Evolutionary conservation across 768 basidiomycete species (phyloP).

Genomic region (Lyophyllum atratum): DNA sequence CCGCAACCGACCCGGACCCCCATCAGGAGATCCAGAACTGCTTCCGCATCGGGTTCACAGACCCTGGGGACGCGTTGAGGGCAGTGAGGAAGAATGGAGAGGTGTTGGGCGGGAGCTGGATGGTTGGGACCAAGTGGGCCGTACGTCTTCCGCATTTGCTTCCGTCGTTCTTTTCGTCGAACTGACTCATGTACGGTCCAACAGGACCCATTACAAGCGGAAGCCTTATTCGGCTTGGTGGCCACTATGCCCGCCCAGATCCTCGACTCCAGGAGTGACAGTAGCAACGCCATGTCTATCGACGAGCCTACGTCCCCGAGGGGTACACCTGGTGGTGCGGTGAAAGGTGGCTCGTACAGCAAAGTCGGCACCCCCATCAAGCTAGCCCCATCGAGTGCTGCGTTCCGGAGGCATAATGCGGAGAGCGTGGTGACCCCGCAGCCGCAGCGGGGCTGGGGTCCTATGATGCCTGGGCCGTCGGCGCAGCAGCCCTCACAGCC

Average conservation of each 20-base stretch:
- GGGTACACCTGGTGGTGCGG: conserved; percentile 19
- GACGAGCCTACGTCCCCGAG: conserved; percentile 37
- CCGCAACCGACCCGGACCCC: conserved; percentile 66
- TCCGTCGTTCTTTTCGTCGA: conserved; percentile 1
- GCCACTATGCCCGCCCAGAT: conserved; percentile 18
- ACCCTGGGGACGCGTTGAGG: conserved; percentile 72
- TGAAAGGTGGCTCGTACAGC: background rate
- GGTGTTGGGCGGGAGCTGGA: conserved; percentile 69
- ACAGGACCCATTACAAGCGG: conserved; percentile 61
- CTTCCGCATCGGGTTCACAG: conserved; percentile 76
- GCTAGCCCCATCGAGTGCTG: conserved; percentile 71
- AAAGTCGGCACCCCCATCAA: conserved; percentile 70
- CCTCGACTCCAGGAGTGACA: conserved; percentile 21
- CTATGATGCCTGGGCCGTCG: conserved; percentile 9
- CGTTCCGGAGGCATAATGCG: conserved; percentile 55
- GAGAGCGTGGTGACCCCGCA: conserved; percentile 26
- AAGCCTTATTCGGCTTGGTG: conserved; percentile 48
- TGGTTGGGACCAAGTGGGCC: conserved; percentile 87
- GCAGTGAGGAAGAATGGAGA: conserved; percentile 86
- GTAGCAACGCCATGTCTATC: conserved; percentile 47
- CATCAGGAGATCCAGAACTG: conserved; percentile 75
- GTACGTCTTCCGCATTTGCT: conserved; percentile 45
- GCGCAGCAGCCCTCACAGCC: conserved; percentile 11
- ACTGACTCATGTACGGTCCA: background rate
- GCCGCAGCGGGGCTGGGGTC: conserved; percentile 23